phyloP scores from a whole-genome alignment of 805 yeast genomes.

The Monosporozyma solicola region DNA sequence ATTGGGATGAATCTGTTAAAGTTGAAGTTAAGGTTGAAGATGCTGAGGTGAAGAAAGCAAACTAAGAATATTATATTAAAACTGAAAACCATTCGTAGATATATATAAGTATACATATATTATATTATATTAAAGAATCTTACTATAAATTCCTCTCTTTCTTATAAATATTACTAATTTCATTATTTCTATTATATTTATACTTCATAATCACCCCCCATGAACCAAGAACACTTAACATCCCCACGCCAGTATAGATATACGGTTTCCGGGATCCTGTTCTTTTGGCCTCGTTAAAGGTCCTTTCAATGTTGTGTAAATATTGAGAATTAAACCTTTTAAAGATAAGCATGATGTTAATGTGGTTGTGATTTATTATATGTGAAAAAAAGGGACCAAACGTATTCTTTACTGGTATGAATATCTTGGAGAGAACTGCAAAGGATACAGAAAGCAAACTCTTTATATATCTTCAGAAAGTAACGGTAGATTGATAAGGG shows the following conservation, averaged over 20 bases:
- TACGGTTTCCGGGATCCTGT: conserved; percentile 1
- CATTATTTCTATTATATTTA: conserved; percentile 4
- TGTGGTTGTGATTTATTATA: no score
- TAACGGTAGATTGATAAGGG: no score
- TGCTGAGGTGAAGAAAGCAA: neutral
- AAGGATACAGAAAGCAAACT: no score
- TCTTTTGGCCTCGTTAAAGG: neutral
- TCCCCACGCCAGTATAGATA: neutral
- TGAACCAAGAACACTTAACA: conserved; percentile 2
- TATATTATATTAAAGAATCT: neutral
- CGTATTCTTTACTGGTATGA: no score
- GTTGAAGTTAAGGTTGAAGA: conserved; percentile 1
- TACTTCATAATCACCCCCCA: neutral
- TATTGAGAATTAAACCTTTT: conserved; percentile 1
- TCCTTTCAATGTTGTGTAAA: neutral
- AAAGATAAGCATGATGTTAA: neutral
- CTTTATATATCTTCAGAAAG: no score
- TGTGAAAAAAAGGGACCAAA: no score
- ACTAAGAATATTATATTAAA: neutral
- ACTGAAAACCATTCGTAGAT: neutral
- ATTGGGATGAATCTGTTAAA: conserved; percentile 33
- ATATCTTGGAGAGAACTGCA: no score
- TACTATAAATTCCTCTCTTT: conserved; percentile 11
- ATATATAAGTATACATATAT: neutral
- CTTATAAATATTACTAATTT: conserved; percentile 11